These are phyloP conservation scores for Solanum etuberosum DNA, from an alignment of 257 asterid genomes.

Conservation along the genomic window DNA sequence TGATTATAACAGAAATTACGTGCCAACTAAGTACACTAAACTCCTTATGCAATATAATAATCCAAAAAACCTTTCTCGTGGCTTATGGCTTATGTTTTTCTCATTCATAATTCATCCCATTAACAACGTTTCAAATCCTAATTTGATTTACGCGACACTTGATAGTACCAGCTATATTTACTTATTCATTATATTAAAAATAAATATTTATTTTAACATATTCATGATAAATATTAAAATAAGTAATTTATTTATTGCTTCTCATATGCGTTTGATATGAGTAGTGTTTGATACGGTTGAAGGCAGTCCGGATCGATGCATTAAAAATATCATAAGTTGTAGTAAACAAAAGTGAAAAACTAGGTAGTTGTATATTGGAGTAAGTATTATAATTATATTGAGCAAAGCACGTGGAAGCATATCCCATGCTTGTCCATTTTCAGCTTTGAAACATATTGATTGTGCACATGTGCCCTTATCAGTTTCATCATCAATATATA, in stretches of 20 bases:
- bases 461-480: not conserved
- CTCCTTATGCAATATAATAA: not conserved
- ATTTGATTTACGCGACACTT: no score
- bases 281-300: not conserved
- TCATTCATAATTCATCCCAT: no score
- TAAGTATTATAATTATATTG: not conserved
- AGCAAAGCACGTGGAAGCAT: not conserved
- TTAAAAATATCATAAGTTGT: not conserved
- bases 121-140: no score
- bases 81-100: no score
- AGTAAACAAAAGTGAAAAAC: not conserved
- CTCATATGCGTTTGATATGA: not conserved
- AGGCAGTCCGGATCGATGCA: not conserved
- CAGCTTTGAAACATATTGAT: not conserved
- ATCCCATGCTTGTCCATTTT: not conserved
- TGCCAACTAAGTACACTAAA: not conserved
- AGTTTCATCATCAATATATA: not conserved
- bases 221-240: no score
- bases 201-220: no score
- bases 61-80: no score
- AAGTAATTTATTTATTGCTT: no score
- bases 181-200: not conserved
- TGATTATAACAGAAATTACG: not conserved
- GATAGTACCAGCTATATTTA: no score
- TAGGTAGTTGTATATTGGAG: no score